Evolutionary conservation across 2,329 filamentous ascomycete genomes (phyloP), one percentile per base, ranked within the genome.

Genomic region (Byssochlamys sp.): DNA sequence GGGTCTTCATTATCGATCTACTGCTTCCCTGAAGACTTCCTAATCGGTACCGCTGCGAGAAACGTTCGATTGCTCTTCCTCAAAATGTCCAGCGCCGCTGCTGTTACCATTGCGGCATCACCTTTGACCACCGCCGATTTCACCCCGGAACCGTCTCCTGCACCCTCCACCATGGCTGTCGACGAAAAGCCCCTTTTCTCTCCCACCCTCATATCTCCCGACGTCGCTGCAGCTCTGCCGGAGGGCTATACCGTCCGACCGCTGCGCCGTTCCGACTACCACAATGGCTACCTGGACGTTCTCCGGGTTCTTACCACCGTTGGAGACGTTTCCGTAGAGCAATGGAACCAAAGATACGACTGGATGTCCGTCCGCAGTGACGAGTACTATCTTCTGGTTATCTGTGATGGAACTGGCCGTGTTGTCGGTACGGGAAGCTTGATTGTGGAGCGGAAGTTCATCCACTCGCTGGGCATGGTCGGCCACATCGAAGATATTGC

Each of bases 401-500:
- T 97, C 55, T 86, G 90, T 69, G 89, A 97, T 71, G 84, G 75
- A 29, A 78, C 82, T 55, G 75, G 75, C 52, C 80, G 80, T 61
- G 84, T 97, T 54, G 94, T 97, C n/a, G 92, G 89, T 27, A 96
- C 91, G 0, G 94, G 94, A 1, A 88, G 88, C 35, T 76, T 97
- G 74, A 83, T 97, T 63, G 90, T 96, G 53, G 94, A 99, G 84
- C 84, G 88, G 76, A 97, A 97, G 77, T 78, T 78, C 61, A 78
- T 78, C 52, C 76, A 78, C 59, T 69, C 70, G 12, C 69, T 78
- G 50, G 76, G 76, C 4, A 63, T 73, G 65, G 92, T 96, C 27
- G 94, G 92, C 11, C 94, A 97, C 75, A 96, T 97, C 74, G 94
- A 97, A 75, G 94, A 99, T 72, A 96, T 99, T 71, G 91, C 92